These are phyloP conservation scores for Penicillium sp. DNA, from an alignment of 2,329 filamentous ascomycete species.

Conservation along the genomic window DNA sequence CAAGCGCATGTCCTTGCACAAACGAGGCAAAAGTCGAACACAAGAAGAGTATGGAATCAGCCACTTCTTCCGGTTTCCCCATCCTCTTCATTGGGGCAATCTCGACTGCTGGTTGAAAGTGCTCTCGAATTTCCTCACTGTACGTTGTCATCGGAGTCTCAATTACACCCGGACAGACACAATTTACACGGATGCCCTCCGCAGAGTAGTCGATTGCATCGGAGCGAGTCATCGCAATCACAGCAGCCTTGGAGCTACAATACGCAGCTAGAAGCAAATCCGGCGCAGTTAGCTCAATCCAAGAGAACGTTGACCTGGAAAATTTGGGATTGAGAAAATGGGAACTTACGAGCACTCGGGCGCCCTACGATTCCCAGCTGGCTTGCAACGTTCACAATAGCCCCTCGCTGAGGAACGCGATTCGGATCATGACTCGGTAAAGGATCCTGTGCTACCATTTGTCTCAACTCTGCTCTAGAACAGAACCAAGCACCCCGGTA, in stretches of 20 bases:
- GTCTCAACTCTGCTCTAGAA: too few species aligned
- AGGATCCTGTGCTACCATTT: too few species aligned
- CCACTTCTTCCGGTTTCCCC: slow-evolving; percentile 45
- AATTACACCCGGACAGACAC: slow-evolving; percentile 38
- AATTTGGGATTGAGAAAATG: too few species aligned
- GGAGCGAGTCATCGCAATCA: slow-evolving; percentile 50
- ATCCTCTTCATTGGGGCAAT: slow-evolving; percentile 47
- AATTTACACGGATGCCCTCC: slow-evolving; percentile 29
- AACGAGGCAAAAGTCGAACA: slow-evolving; percentile 45
- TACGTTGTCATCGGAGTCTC: slow-evolving; percentile 42
- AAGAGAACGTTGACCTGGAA: too few species aligned
- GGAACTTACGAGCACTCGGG: too few species aligned
- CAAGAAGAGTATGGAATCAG: slow-evolving; percentile 44
- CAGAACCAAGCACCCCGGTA: too few species aligned
- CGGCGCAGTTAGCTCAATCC: too few species aligned
- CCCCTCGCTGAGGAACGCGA: too few species aligned
- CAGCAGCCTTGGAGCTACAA: slow-evolving; percentile 51
- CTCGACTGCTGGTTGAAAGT: slow-evolving; percentile 37
- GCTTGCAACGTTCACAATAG: too few species aligned
- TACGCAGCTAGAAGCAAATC: slow-evolving; percentile 47
- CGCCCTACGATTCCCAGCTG: too few species aligned
- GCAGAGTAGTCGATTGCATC: slow-evolving; percentile 51
- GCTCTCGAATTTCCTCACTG: slow-evolving; percentile 32
- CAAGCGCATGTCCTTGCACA: slow-evolving; percentile 45
- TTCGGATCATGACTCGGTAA: too few species aligned